Conservation (phyloP, 176 grass and related monocot genomes). For the Triticum dicoccoides region DNA sequence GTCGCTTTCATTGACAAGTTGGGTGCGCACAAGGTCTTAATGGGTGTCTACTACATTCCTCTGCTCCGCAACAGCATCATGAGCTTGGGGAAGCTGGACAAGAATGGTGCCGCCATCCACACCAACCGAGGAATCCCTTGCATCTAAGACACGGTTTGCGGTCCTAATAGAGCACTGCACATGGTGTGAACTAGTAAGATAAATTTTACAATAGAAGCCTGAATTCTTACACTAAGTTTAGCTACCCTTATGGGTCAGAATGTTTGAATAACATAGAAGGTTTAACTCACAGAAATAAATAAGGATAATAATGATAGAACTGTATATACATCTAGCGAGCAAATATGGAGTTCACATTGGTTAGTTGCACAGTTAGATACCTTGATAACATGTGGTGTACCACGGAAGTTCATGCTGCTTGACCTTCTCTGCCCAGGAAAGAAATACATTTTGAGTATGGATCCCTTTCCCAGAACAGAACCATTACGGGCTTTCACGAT, state of each 20-base stretch:
- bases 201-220: constrained; percentile 22
- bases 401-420: constrained; percentile 66
- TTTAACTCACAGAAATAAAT: not conserved
- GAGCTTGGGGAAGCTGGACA: too few relatives aligned
- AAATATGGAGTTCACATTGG: not conserved
- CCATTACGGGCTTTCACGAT: constrained; percentile 85
- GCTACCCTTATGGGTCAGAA: constrained; percentile 7
- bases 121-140: too few relatives aligned
- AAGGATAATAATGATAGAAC: constrained; percentile 1
- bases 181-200: constrained; percentile 13
- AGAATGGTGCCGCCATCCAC: too few relatives aligned
- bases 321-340: not conserved
- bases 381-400: constrained; percentile 88
- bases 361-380: constrained; percentile 37
- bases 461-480: constrained; percentile 95
- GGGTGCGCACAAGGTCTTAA: too few relatives aligned
- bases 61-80: too few relatives aligned
- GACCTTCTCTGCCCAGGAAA: constrained; percentile 92
- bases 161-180: not conserved
- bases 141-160: too few relatives aligned
- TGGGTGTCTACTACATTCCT: too few relatives aligned
- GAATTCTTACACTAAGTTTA: not conserved
- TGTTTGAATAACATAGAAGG: not conserved
- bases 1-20: too few relatives aligned
- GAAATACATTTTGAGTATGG: constrained; percentile 98